Evolutionary conservation across 1,139 yeast genomes (phyloP).

Genomic region (Scheffersomyces illinoinensis): DNA sequence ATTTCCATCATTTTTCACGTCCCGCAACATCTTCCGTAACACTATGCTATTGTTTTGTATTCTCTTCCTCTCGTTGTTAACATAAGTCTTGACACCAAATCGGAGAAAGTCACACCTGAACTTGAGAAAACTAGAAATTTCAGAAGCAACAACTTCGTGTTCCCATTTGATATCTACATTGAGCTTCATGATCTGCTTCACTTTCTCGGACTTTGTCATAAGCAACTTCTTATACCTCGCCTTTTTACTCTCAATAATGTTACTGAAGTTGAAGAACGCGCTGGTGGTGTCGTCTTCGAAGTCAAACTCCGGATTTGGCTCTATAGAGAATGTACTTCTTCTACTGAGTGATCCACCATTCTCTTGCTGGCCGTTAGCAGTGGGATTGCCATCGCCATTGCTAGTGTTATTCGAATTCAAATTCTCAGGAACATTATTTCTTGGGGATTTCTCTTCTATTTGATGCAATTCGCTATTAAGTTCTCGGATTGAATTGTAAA

Average conservation of each 20-base stretch:
- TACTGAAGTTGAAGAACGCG: slow-evolving; percentile 34
- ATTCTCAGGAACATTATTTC: not conserved
- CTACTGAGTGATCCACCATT: not conserved
- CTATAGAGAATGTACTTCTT: slow-evolving; percentile 7
- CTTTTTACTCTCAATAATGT: slow-evolving; percentile 36
- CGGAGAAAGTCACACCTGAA: slow-evolving; percentile 46
- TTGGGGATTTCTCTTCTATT: slow-evolving; percentile 17
- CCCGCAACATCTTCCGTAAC: not conserved
- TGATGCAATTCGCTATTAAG: slow-evolving; percentile 32
- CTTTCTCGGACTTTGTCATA: slow-evolving; percentile 32
- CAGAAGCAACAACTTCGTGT: slow-evolving; percentile 65
- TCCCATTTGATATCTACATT: slow-evolving; percentile 41
- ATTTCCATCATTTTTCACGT: not conserved
- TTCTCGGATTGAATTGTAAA: slow-evolving; percentile 29
- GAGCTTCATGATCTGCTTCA: slow-evolving; percentile 33
- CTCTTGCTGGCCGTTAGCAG: not conserved
- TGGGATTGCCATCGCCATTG: not conserved
- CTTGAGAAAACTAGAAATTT: slow-evolving; percentile 56
- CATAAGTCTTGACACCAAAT: slow-evolving; percentile 36
- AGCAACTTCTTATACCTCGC: slow-evolving; percentile 35
- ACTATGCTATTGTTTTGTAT: slow-evolving; percentile 3
- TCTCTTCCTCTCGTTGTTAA: slow-evolving; percentile 11
- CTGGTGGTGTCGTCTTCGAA: slow-evolving; percentile 13
- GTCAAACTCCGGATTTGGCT: slow-evolving; percentile 1
- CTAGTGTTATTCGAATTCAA: not conserved